Conservation (phyloP, 257 asterid genomes). For the Misopates orontium region DNA sequence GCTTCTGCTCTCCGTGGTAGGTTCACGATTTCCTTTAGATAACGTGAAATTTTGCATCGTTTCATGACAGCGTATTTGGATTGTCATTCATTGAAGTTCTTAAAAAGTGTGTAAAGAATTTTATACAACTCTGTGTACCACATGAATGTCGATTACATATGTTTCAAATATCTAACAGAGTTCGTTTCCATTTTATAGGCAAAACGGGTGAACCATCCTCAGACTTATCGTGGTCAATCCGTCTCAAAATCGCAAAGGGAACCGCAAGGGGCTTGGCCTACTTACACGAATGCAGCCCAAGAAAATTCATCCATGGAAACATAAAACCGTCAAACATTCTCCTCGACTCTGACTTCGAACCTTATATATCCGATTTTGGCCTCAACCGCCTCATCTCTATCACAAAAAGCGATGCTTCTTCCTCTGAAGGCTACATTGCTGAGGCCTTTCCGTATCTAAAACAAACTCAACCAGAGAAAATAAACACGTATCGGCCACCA, state of each 20-base stretch:
- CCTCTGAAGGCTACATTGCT: slow-evolving; percentile 87
- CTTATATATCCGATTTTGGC: slow-evolving; percentile 79
- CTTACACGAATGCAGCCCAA: slow-evolving; percentile 94
- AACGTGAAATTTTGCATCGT: background rate
- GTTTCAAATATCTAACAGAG: too few relatives aligned
- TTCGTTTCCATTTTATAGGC: slow-evolving; percentile 40
- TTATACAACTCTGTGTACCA: too few relatives aligned
- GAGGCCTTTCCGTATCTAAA: slow-evolving; percentile 80
- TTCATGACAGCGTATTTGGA: background rate
- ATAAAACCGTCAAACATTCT: slow-evolving; percentile 87
- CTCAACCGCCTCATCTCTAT: slow-evolving; percentile 84
- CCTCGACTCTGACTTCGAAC: slow-evolving; percentile 73
- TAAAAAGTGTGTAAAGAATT: too few relatives aligned
- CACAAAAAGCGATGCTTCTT: slow-evolving; percentile 79
- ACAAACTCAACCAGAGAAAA: slow-evolving; percentile 51
- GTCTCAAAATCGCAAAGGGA: slow-evolving; percentile 73
- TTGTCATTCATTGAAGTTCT: background rate
- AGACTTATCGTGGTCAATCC: slow-evolving; percentile 63
- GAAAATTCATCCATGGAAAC: slow-evolving; percentile 86
- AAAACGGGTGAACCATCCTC: slow-evolving; percentile 64
- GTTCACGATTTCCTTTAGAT: slow-evolving; percentile 20
- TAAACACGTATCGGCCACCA: slow-evolving; percentile 75
- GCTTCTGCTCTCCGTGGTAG: slow-evolving; percentile 87
- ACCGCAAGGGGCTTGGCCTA: slow-evolving; percentile 82
- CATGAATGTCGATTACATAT: too few relatives aligned